Conservation (phyloP, 768 basidiomycete genomes). For the Suillus paluster region DNA sequence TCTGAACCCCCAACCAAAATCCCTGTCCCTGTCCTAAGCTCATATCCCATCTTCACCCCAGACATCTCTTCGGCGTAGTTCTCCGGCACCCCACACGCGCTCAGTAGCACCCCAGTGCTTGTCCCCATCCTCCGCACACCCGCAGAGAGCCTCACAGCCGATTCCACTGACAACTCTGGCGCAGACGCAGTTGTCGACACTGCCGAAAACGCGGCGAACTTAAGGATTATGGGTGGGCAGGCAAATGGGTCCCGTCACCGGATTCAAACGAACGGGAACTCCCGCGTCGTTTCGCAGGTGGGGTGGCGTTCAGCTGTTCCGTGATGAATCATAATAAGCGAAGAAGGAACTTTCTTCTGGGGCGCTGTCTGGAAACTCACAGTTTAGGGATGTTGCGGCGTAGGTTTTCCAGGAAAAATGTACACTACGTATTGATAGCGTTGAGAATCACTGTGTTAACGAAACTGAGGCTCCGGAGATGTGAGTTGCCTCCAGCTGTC, state of each 20-base stretch:
- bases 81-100: constrained; percentile 68
- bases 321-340: constrained; percentile 74
- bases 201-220: constrained; percentile 69
- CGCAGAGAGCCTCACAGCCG: constrained; percentile 74
- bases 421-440: constrained; percentile 77
- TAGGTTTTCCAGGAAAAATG: constrained; percentile 93
- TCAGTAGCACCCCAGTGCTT: constrained; percentile 75
- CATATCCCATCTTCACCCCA: constrained; percentile 49
- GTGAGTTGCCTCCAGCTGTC: constrained; percentile 39
- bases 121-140: constrained; percentile 84
- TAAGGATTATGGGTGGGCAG: constrained; percentile 86
- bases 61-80: constrained; percentile 71
- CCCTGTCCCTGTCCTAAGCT: constrained; percentile 58
- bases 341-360: constrained; percentile 65
- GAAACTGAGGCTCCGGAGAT: constrained; percentile 60
- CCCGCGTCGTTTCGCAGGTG: constrained; percentile 76
- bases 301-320: constrained; percentile 84
- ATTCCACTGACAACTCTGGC: constrained; percentile 57
- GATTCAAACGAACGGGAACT: constrained; percentile 82
- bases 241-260: constrained; percentile 76
- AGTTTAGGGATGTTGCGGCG: constrained; percentile 75
- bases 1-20: constrained; percentile 65
- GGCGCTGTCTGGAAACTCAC: constrained; percentile 71
- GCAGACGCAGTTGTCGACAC: constrained; percentile 72
- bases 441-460: constrained; percentile 73